Evolutionary conservation across 1,284 basidiomycete species (phyloP).

Genomic region (Tranzscheliella williamsii): DNA sequence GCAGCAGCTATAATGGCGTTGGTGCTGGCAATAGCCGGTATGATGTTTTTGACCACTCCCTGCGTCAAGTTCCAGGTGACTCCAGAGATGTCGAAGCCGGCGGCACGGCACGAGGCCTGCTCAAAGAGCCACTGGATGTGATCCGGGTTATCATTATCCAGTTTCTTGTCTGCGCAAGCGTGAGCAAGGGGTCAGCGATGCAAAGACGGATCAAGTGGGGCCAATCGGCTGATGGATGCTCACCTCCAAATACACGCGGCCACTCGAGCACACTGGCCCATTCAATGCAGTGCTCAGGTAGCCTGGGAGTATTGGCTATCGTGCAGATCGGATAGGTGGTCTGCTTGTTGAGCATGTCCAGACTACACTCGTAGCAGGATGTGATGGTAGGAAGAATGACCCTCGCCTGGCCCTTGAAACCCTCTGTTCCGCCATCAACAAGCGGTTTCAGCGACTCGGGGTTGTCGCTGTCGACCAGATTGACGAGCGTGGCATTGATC

Average conservation of each 20-base stretch:
- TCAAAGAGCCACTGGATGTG: slow-evolving; percentile 93
- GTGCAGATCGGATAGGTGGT: slow-evolving; percentile 98
- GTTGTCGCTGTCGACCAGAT: slow-evolving; percentile 78
- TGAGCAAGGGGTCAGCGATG: background rate
- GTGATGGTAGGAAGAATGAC: slow-evolving; percentile 94
- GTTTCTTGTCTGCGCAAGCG: slow-evolving; percentile 45
- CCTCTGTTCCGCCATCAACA: slow-evolving; percentile 98
- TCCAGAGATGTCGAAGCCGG: slow-evolving; percentile 92
- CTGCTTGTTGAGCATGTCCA: slow-evolving; percentile 97
- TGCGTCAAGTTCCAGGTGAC: slow-evolving; percentile 97
- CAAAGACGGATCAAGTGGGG: background rate
- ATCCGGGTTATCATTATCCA: slow-evolving; percentile 79
- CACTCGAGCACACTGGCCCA: slow-evolving; percentile 99
- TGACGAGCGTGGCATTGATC: slow-evolving; percentile 97
- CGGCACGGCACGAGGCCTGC: slow-evolving; percentile 72
- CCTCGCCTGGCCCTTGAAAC: slow-evolving; percentile 98
- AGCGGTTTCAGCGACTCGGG: slow-evolving; percentile 95
- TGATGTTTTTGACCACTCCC: slow-evolving; percentile 99
- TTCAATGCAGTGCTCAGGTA: slow-evolving; percentile 99
- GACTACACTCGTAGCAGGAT: slow-evolving; percentile 96
- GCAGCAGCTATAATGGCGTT: slow-evolving; percentile 68
- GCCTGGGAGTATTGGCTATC: slow-evolving; percentile 95
- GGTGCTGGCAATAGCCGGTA: slow-evolving; percentile 71
- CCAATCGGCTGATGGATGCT: slow-evolving; percentile 16
- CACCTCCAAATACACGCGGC: slow-evolving; percentile 86